phyloP scores from a whole-genome alignment of 345 rosid genomes.

The Erucastrum elatum region DNA sequence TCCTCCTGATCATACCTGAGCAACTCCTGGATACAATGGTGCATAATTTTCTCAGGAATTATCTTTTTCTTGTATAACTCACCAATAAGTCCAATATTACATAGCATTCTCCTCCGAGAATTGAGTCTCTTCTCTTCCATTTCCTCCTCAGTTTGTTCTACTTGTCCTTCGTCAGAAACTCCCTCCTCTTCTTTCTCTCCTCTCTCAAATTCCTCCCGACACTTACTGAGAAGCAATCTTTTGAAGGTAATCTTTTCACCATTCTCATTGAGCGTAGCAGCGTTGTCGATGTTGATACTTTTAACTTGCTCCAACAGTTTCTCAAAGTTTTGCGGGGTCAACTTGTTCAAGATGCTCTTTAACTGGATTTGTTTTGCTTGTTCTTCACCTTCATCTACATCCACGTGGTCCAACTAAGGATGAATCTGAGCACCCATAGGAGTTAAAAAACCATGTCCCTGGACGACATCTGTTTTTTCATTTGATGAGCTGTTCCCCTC shows the following conservation, averaged over 20 bases:
- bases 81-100: slow-evolving; percentile 94
- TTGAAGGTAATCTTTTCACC: slow-evolving; percentile 76
- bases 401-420: slow-evolving; percentile 68
- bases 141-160: slow-evolving; percentile 69
- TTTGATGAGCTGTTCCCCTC: slow-evolving; percentile 31
- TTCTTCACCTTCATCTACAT: slow-evolving; percentile 60
- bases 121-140: slow-evolving; percentile 83
- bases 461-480: no score
- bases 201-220: slow-evolving; percentile 95
- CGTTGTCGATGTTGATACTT: slow-evolving; percentile 77
- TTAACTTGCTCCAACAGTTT: slow-evolving; percentile 90
- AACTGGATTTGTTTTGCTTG: slow-evolving; percentile 76
- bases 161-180: slow-evolving; percentile 79
- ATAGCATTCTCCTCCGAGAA: slow-evolving; percentile 91
- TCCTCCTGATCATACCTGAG: slow-evolving; percentile 70
- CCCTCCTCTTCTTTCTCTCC: slow-evolving; percentile 78
- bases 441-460: slow-evolving; percentile 62
- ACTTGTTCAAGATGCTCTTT: slow-evolving; percentile 86
- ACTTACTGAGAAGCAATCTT: slow-evolving; percentile 82
- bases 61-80: slow-evolving; percentile 90
- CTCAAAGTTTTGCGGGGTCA: slow-evolving; percentile 94
- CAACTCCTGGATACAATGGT: slow-evolving; percentile 71
- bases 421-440: slow-evolving; percentile 65
- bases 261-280: slow-evolving; percentile 64
- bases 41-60: slow-evolving; percentile 93